Conservation (phyloP, 2,329 filamentous ascomycete species). For the Ceratocystis albifundus region DNA sequence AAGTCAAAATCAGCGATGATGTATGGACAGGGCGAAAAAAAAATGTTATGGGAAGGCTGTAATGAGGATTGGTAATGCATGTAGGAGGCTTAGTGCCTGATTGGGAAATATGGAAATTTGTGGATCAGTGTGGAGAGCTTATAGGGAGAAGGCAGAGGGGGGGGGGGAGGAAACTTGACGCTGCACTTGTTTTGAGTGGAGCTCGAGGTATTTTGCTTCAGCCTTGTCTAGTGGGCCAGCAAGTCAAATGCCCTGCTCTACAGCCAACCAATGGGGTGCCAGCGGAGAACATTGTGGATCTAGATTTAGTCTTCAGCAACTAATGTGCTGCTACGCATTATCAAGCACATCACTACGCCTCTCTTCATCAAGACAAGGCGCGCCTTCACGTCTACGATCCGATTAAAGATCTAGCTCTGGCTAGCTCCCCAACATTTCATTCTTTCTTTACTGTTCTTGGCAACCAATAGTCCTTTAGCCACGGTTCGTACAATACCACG, state of each 20-base stretch:
- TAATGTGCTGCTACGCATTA: too few species aligned
- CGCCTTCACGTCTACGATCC: background rate
- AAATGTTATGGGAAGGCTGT: constrained; percentile 22
- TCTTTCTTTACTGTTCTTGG: background rate
- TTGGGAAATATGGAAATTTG: constrained; percentile 4
- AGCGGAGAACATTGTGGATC: background rate
- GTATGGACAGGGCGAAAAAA: constrained; percentile 15
- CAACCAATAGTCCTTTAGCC: background rate
- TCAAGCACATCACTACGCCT: too few species aligned
- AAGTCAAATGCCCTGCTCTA: too few species aligned
- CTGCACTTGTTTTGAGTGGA: background rate
- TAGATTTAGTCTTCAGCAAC: too few species aligned
- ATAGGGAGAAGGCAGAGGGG: too few species aligned
- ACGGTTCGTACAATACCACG: background rate
- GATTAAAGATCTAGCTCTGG: background rate
- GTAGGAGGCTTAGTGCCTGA: constrained; percentile 12
- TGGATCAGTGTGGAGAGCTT: background rate
- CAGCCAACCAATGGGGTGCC: background rate
- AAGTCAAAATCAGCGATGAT: constrained; percentile 14
- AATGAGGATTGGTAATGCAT: constrained; percentile 14
- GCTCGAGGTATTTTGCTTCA: background rate
- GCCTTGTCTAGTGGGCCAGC: constrained; percentile 6
- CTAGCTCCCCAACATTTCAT: background rate
- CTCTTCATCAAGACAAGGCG: too few species aligned
- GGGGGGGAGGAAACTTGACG: background rate